phyloP scores from a whole-genome alignment of 352 stramenopile genomes.

The Phytopythium delawarense region DNA sequence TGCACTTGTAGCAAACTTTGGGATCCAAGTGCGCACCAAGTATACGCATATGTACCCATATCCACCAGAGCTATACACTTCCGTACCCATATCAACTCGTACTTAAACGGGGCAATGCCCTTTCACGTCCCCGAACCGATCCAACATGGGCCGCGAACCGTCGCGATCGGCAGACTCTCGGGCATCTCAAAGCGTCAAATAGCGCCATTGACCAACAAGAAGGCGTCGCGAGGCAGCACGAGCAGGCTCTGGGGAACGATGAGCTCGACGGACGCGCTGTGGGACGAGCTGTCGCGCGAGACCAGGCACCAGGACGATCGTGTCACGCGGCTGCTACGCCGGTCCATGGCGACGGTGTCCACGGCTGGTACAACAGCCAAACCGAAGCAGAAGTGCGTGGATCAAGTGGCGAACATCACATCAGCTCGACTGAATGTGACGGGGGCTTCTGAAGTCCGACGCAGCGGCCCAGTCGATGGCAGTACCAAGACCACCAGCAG shows the following conservation, averaged over 20 bases:
- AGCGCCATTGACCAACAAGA: not conserved
- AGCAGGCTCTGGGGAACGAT: slow-evolving; percentile 1
- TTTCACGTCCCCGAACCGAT: not conserved
- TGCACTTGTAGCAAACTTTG: not conserved
- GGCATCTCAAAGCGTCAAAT: not conserved
- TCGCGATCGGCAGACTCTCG: not conserved
- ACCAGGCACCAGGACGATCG: slow-evolving; percentile 16
- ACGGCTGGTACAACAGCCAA: not conserved
- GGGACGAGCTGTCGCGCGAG: slow-evolving; percentile 43
- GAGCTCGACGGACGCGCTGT: slow-evolving; percentile 36
- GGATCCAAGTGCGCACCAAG: not conserved
- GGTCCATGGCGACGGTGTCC: slow-evolving; percentile 26
- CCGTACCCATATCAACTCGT: not conserved
- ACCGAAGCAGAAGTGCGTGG: not conserved
- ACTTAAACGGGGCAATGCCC: not conserved
- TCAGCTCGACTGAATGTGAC: not conserved
- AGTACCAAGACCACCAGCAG: not conserved
- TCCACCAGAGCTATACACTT: not conserved
- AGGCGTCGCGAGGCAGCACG: not conserved
- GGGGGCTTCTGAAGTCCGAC: not conserved
- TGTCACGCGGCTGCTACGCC: slow-evolving; percentile 31
- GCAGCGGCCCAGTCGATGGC: not conserved
- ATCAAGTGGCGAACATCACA: not conserved
- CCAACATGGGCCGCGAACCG: not conserved
- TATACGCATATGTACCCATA: not conserved